A percentile compares a stretch with the other conserved stretches of the same genome.
phyloP scores from a whole-genome alignment of 2,329 filamentous ascomycete genomes.

The Alternaria tenuissima region DNA sequence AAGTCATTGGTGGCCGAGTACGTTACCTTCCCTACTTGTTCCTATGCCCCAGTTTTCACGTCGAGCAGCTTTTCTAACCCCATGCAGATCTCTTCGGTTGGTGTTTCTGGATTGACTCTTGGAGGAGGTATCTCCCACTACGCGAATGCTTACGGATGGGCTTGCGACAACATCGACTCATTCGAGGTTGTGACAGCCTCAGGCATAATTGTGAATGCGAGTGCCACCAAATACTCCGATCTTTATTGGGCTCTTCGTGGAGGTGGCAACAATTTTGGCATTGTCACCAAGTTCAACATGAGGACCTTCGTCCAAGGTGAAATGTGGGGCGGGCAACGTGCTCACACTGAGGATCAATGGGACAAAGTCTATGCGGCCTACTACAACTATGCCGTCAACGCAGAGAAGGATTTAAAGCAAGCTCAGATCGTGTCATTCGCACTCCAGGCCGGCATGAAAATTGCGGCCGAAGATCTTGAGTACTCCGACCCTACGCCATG shows the following conservation, averaged over 20 bases:
- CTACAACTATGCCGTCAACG: slow-evolving; percentile 24
- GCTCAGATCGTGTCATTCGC: slow-evolving; percentile 35
- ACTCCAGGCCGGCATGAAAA: slow-evolving; percentile 21
- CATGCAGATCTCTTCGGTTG: slow-evolving; percentile 19
- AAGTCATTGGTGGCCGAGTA: slow-evolving; percentile 44
- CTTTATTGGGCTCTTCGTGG: slow-evolving; percentile 52
- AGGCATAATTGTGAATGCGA: slow-evolving; percentile 25
- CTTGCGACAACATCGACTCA: slow-evolving; percentile 43
- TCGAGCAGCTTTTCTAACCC: slow-evolving; percentile 1
- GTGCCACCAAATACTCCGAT: slow-evolving; percentile 41
- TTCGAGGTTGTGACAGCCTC: slow-evolving; percentile 42
- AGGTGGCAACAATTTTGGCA: slow-evolving; percentile 47
- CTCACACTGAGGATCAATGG: slow-evolving; percentile 24
- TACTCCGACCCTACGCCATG: slow-evolving; percentile 36
- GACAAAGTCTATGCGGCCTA: slow-evolving; percentile 30
- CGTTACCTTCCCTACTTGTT: slow-evolving; percentile 2
- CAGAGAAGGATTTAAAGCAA: slow-evolving; percentile 25
- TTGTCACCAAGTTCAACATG: slow-evolving; percentile 41
- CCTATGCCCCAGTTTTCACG: not conserved
- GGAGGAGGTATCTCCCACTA: slow-evolving; percentile 39
- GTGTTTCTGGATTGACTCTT: slow-evolving; percentile 28
- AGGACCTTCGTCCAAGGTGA: slow-evolving; percentile 33
- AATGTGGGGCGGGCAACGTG: slow-evolving; percentile 40
- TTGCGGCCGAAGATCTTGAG: slow-evolving; percentile 32
- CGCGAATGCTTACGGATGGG: slow-evolving; percentile 32